These are phyloP conservation scores for Phaeoacremonium minimum DNA, from an alignment of 2,329 filamentous ascomycete genomes.

Conservation along the genomic window DNA sequence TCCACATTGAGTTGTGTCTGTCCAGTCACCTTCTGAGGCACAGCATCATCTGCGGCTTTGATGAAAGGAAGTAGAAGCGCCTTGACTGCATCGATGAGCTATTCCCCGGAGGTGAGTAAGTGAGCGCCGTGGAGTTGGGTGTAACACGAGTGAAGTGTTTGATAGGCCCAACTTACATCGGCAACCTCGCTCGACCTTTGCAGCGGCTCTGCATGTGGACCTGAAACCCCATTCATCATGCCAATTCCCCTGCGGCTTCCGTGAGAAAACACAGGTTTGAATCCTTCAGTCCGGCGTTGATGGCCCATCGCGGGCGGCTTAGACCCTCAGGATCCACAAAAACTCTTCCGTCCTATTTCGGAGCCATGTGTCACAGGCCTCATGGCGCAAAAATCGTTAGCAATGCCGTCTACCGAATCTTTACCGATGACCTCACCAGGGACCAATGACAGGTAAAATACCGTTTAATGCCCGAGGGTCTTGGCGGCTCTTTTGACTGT, in stretches of 20 bases:
- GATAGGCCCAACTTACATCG: conserved; percentile 15
- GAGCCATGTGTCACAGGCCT: too few relatives aligned
- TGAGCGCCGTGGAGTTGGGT: background rate
- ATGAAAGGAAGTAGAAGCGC: conserved; percentile 68
- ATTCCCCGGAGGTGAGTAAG: conserved; percentile 6
- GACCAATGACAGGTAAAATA: background rate
- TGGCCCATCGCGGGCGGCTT: too few relatives aligned
- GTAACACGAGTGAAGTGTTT: background rate
- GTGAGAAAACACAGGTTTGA: too few relatives aligned
- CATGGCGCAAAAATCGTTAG: too few relatives aligned
- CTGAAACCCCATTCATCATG: too few relatives aligned
- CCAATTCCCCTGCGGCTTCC: too few relatives aligned
- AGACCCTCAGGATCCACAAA: too few relatives aligned
- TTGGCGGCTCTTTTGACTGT: too few relatives aligned
- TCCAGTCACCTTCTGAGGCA: conserved; percentile 46
- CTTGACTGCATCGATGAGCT: conserved; percentile 68
- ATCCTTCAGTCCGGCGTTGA: too few relatives aligned
- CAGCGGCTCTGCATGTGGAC: conserved; percentile 2
- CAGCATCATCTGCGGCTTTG: conserved; percentile 61
- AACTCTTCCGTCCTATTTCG: too few relatives aligned
- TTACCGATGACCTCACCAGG: background rate
- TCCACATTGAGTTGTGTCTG: conserved; percentile 34
- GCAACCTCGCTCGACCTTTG: conserved; percentile 22
- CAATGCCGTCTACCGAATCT: background rate
- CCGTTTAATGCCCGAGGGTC: too few relatives aligned